These are phyloP conservation scores for Corymbia calophylla DNA, from an alignment of 441 rosid genomes.

Conservation along the genomic window DNA sequence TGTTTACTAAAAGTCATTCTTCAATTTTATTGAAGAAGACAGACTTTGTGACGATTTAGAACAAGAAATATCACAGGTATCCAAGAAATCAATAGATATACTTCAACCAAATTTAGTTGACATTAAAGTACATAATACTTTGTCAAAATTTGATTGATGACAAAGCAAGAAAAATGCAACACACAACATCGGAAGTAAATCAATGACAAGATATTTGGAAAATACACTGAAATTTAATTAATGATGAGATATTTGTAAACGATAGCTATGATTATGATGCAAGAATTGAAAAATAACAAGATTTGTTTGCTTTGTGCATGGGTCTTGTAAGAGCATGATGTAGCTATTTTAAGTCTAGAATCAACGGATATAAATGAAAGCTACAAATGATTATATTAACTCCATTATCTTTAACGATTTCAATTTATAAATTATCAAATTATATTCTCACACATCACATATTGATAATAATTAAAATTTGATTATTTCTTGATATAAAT, in stretches of 20 bases:
- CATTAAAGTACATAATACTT: background rate
- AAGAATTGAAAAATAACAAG: background rate
- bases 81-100: background rate
- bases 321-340: background rate
- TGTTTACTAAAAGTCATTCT: background rate
- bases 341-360: background rate
- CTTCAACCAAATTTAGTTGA: background rate
- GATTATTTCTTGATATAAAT: background rate
- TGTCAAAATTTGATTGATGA: background rate
- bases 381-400: background rate
- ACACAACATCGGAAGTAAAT: background rate
- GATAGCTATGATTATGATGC: background rate
- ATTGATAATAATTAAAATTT: rapidly evolving
- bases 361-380: background rate
- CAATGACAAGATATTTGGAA: rapidly evolving
- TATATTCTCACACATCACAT: rapidly evolving
- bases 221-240: background rate
- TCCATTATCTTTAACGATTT: rapidly evolving
- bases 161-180: rapidly evolving
- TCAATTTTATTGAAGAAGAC: background rate
- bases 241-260: background rate
- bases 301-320: background rate
- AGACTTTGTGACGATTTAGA: rapidly evolving
- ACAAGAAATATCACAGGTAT: background rate
- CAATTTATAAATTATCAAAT: rapidly evolving